Conservation (phyloP, 2,329 filamentous ascomycete genomes). For the Aspergillus intermedius region DNA sequence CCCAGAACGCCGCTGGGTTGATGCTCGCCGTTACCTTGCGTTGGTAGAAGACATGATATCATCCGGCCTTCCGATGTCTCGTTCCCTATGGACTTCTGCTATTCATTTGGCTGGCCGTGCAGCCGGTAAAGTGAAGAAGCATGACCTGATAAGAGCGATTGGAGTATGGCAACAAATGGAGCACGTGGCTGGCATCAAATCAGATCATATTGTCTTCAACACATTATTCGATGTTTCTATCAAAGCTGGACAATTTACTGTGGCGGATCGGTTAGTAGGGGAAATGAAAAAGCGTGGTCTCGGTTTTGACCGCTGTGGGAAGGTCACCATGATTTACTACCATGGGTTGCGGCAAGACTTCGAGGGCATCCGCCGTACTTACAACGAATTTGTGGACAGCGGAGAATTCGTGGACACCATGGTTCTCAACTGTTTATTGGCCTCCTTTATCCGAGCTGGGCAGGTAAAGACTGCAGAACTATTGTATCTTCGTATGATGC, state of each 20-base stretch:
- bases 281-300: conserved; percentile 71
- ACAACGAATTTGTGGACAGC: conserved; percentile 72
- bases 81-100: conserved; percentile 74
- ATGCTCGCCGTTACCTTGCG: conserved; percentile 75
- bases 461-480: conserved; percentile 71
- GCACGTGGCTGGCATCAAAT: conserved; percentile 55
- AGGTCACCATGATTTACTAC: conserved; percentile 76
- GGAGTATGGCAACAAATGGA: conserved; percentile 90
- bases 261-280: conserved; percentile 76
- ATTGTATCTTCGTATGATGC: conserved; percentile 80
- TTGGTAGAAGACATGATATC: conserved; percentile 76
- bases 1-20: conserved; percentile 25
- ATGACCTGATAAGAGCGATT: conserved; percentile 63
- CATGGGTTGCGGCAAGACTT: conserved; percentile 70
- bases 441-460: conserved; percentile 66
- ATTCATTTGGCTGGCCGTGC: conserved; percentile 72
- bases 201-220: conserved; percentile 80
- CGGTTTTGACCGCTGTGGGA: conserved; percentile 68
- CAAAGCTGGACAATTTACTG: conserved; percentile 72
- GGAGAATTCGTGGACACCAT: conserved; percentile 85
- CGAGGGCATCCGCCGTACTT: conserved; percentile 66
- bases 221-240: conserved; percentile 84
- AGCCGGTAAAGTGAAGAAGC: conserved; percentile 51
- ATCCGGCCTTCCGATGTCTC: conserved; percentile 61
- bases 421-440: conserved; percentile 79